Base-by-base conservation (phyloP, 345 rosid species). In the Populus deltoides region DNA sequence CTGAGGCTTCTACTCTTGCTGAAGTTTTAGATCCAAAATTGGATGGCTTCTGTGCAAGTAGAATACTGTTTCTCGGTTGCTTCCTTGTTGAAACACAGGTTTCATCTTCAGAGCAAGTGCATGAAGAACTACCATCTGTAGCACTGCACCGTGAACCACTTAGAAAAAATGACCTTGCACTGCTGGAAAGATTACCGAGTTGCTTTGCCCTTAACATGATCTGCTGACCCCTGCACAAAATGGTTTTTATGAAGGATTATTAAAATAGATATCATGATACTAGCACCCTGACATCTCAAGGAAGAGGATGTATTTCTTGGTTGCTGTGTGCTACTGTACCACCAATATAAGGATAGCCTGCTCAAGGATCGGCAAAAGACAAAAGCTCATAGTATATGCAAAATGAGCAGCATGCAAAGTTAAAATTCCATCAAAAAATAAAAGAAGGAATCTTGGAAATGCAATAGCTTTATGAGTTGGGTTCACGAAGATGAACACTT, bases 131-230 rank as follows among this genome's bases (percentile, higher is more conserved):
- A 59, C 95, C 98, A 86, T 90, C 97, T 29, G 90, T 80, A 41
- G 87, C 81, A 82, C 86, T 81, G 73, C 88, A 83, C 68, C 93
- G 86, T 35, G 98, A 80, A 51, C 97, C 97, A 82, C 74, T 78
- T 8, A 94, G 80, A 25, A 93, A 84, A 84, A 90, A 87, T 41
- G 91, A 86, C 77, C 97, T 86, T 38, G 97, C 95, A 75, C 81
- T 85, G 77, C 84, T 90, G 81, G 97, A 93, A 79, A 94, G 90
- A 77, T 85, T 91, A 79, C 87, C 76, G 53, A 94, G 67, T 29
- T 86, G 93, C 87, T 94, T 93, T 74, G 94, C 85, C 51, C 97
- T 88, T 79, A 91, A 73, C 98, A 94, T 93, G 78, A 76, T 87
- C 87, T 81, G 85, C 84, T 53, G 72, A 15, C 35, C 57, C 74